A percentile compares a stretch with the other conserved stretches of the same genome.
phyloP scores from a whole-genome alignment of 148 eudicot genomes.

The Silene conica region DNA sequence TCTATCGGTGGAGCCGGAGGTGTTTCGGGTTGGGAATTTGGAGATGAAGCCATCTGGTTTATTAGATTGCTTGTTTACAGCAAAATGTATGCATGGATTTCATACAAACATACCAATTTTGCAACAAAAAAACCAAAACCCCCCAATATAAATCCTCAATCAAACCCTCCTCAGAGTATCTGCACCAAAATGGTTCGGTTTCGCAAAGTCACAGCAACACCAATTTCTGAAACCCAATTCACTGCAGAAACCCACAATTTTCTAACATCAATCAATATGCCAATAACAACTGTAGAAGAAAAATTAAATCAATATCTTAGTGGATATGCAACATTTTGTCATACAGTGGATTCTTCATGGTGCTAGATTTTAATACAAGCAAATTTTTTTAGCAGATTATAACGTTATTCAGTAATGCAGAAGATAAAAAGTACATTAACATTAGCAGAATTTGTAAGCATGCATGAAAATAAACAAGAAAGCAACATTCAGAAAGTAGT shows the following conservation, averaged over 20 bases:
- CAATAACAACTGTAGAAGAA: too few species aligned
- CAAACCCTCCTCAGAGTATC: slow-evolving; percentile 11
- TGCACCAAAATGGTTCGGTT: slow-evolving; percentile 4
- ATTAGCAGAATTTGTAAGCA: slow-evolving; percentile 5
- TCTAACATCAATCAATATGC: slow-evolving; percentile 21
- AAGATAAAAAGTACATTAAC: slow-evolving; percentile 9
- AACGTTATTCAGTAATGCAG: background rate
- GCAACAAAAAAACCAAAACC: slow-evolving; percentile 11
- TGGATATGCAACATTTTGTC: background rate
- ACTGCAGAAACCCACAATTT: slow-evolving; percentile 23
- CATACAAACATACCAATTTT: slow-evolving; percentile 25
- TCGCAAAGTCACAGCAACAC: slow-evolving; percentile 9
- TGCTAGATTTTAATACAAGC: too few species aligned
- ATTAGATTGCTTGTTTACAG: slow-evolving; percentile 18
- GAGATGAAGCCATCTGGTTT: slow-evolving; percentile 51
- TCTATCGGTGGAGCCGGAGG: slow-evolving; percentile 23
- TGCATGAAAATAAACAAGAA: slow-evolving; percentile 11
- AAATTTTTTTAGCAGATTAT: background rate
- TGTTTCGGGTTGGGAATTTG: slow-evolving; percentile 34
- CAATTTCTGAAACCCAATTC: slow-evolving; percentile 15
- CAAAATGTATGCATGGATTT: slow-evolving; percentile 28
- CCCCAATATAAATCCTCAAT: slow-evolving; percentile 8
- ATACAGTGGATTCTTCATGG: background rate
- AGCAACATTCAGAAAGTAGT: slow-evolving; percentile 8
- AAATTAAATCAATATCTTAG: too few species aligned